Percentiles rank a stretch among this genome's conserved stretches.
Conservation (phyloP, 306 rosid species). For the Luffa aegyptiaca region DNA sequence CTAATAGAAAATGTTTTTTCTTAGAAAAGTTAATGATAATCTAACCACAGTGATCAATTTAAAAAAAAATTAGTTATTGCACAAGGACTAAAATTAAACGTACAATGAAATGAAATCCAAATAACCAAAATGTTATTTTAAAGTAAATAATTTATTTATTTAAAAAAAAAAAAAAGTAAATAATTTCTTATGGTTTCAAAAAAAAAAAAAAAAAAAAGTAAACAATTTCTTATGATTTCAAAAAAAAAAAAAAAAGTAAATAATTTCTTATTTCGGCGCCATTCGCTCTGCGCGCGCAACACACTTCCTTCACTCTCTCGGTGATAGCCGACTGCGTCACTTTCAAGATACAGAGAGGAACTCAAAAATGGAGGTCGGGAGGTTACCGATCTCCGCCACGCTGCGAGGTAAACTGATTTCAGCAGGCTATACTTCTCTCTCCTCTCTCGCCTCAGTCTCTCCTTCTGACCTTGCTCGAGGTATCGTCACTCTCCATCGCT, state of each 20-base stretch:
- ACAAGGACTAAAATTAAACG: no score
- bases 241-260: background rate
- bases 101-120: no score
- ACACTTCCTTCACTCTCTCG: background rate
- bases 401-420: constrained; percentile 73
- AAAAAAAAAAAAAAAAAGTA: background rate
- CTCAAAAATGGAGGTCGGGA: constrained; percentile 61
- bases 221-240: no score
- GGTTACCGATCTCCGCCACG: constrained; percentile 65
- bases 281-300: background rate
- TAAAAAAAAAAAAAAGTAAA: background rate
- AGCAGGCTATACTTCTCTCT: constrained; percentile 54
- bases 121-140: no score
- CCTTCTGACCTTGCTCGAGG: constrained; percentile 63
- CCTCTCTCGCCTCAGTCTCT: constrained; percentile 41
- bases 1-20: no score
- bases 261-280: background rate
- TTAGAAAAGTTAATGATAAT: no score
- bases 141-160: no score
- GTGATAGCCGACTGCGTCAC: background rate
- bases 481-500: background rate
- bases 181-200: no score
- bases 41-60: no score
- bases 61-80: no score
- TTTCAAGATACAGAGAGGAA: background rate